Conservation (phyloP, 2,329 filamentous ascomycete genomes). For the Cladosporium sp. region DNA sequence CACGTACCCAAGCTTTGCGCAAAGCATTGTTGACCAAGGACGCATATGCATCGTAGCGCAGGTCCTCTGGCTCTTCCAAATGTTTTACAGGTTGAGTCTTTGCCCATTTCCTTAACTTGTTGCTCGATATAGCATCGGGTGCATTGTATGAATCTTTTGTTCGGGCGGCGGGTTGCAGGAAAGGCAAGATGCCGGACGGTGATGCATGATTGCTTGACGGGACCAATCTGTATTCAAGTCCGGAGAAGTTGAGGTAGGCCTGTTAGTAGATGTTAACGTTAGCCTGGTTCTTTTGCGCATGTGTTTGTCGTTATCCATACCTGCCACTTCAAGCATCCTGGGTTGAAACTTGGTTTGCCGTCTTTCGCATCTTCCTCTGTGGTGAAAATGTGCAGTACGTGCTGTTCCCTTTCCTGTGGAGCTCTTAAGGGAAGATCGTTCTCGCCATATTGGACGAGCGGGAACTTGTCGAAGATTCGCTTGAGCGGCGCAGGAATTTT, state of each 20-base stretch:
- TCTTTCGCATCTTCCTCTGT: slow-evolving; percentile 55
- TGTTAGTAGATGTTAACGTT: slow-evolving; percentile 37
- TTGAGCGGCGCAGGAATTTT: slow-evolving; percentile 70
- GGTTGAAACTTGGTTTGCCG: slow-evolving; percentile 77
- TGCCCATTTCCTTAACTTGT: slow-evolving; percentile 65
- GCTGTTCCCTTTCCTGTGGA: slow-evolving; percentile 42
- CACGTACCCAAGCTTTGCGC: slow-evolving; percentile 75
- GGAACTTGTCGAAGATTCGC: slow-evolving; percentile 77
- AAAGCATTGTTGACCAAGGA: slow-evolving; percentile 72
- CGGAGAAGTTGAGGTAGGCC: slow-evolving; percentile 77
- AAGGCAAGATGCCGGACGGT: slow-evolving; percentile 81
- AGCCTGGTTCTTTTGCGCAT: not conserved
- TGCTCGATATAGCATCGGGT: slow-evolving; percentile 50
- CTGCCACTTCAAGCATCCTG: slow-evolving; percentile 94
- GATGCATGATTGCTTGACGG: slow-evolving; percentile 91
- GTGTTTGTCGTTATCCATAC: slow-evolving; percentile 43
- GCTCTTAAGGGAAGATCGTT: slow-evolving; percentile 68
- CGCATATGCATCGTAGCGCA: slow-evolving; percentile 68
- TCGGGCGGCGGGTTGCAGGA: slow-evolving; percentile 59
- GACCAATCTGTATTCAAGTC: slow-evolving; percentile 60
- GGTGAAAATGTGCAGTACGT: slow-evolving; percentile 73
- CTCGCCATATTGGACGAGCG: slow-evolving; percentile 67
- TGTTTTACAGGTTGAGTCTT: slow-evolving; percentile 27
- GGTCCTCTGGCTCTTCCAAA: slow-evolving; percentile 45
- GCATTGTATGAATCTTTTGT: slow-evolving; percentile 14